Evolutionary conservation across 306 rosid species (phyloP), one percentile per base, ranked within the genome.

Genomic region (Vigna reflexopilosa): DNA sequence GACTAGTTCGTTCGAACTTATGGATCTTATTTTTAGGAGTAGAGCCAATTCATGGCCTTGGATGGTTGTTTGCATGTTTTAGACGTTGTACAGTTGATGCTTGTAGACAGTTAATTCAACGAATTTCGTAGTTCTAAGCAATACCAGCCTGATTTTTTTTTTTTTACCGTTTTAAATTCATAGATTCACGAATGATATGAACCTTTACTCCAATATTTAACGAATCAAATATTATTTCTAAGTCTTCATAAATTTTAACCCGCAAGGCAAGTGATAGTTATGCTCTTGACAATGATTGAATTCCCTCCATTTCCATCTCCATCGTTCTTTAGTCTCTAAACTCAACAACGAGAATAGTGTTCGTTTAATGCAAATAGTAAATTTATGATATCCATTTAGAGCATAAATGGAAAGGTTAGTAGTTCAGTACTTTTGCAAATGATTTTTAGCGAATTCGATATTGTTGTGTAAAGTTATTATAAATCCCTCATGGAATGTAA

Each of bases 11-110:
- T 47, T 42, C 12, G 14, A 69, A 76, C 65, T 47, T 75, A 58
- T 17, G 40, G 81, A 32, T 57, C 48, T 48, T 13, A 26, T 11
- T 67, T 57, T 75, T 15, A 19, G 11, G 50, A 59, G 49, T 8
- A 75, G 59, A 48, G 13, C 45, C 67, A 77, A 77, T 34, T 10
- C 58, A 13, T 19, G 54, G 69, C 58, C 56, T 57, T 44, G 19
- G 20, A 19, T 56, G 47, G 58, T 24, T 34, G 40, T 20, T 38
- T 17, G 63, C 40, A 76, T 16, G 51, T 32, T 34, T 62, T 48
- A n/a, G 71, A 64, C 14, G 50, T 9, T 40, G 40, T 58, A 26
- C 10, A 11, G 12, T 61, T 61, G 34, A 7, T 61, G 17, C 67
- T 77, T 66, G 81, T 32, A 19, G 19, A 38, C 14, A 36, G 66